These are phyloP conservation scores for Fusarium udum DNA, from an alignment of 2,329 filamentous ascomycete species.

Conservation along the genomic window DNA sequence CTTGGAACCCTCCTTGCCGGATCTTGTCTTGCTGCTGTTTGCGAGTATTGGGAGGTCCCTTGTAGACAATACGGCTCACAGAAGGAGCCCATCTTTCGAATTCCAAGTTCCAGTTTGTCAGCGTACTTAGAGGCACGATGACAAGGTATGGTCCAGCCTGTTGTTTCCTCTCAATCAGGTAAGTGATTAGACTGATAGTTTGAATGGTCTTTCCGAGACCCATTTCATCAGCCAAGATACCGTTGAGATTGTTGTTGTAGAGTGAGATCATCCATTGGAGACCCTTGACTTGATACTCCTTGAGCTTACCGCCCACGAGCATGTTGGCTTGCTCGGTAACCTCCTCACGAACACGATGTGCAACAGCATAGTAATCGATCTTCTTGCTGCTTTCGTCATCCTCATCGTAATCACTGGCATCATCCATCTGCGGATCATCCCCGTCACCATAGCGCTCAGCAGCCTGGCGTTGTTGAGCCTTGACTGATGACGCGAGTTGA, in stretches of 20 bases:
- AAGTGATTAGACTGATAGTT: constrained; percentile 96
- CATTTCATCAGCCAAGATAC: constrained; percentile 99
- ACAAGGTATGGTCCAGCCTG: constrained; percentile 94
- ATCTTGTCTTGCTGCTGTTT: constrained; percentile 95
- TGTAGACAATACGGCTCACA: constrained; percentile 90
- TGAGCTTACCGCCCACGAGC: constrained; percentile 89
- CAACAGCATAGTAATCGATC: constrained; percentile 98
- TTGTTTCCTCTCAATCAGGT: constrained; percentile 94
- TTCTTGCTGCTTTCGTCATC: constrained; percentile 78
- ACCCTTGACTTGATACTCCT: constrained; percentile 98
- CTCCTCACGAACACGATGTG: constrained; percentile 94
- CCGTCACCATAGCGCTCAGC: constrained; percentile 81
- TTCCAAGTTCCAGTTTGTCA: constrained; percentile 98
- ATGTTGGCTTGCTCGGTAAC: constrained; percentile 84
- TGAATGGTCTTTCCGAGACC: constrained; percentile 99
- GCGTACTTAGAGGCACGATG: constrained; percentile 94
- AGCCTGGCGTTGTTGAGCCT: constrained; percentile 87
- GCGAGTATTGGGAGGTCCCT: constrained; percentile 87
- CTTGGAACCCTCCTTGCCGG: constrained; percentile 93
- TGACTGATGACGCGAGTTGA: constrained; percentile 93
- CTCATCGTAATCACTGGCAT: constrained; percentile 73
- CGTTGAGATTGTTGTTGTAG: constrained; percentile 99
- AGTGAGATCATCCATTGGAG: constrained; percentile 99
- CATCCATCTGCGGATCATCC: constrained; percentile 60
- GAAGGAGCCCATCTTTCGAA: constrained; percentile 99